A percentile compares a stretch with the other conserved stretches of the same genome.
Evolutionary conservation across 1,284 basidiomycete genomes (phyloP).

Genomic region (Papiliotrema laurentii): DNA sequence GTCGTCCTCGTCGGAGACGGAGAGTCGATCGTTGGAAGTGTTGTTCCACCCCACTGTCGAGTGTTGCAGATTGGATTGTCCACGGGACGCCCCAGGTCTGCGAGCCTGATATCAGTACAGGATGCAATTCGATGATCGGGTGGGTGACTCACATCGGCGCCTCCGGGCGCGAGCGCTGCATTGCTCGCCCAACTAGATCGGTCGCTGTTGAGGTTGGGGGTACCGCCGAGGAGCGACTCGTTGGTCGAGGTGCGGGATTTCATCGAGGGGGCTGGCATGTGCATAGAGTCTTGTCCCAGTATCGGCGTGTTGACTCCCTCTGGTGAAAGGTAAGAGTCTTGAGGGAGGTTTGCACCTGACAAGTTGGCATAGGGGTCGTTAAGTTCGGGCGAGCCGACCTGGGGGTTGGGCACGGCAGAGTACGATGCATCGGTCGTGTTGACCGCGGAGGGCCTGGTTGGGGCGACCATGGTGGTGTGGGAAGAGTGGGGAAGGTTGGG

Average conservation of each 20-base stretch:
- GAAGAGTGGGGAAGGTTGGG: too few relatives aligned
- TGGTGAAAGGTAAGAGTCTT: slow-evolving; percentile 9
- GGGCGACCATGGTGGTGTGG: slow-evolving; percentile 10
- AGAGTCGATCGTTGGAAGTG: slow-evolving; percentile 18
- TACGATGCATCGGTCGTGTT: slow-evolving; percentile 5
- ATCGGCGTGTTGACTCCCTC: slow-evolving; percentile 4
- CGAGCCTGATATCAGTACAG: slow-evolving; percentile 1
- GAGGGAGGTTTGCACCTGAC: slow-evolving; percentile 2
- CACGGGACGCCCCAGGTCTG: slow-evolving; percentile 12
- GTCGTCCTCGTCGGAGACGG: slow-evolving; percentile 27
- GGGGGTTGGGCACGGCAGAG: slow-evolving; percentile 7
- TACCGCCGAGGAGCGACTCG: slow-evolving; percentile 10
- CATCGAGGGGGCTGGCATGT: slow-evolving; percentile 33
- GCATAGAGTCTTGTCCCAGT: slow-evolving; percentile 3
- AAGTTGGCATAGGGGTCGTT: slow-evolving; percentile 9
- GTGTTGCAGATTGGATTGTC: slow-evolving; percentile 26
- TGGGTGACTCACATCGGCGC: slow-evolving; percentile 22
- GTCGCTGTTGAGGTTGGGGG: slow-evolving; percentile 7
- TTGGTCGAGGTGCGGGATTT: slow-evolving; percentile 40
- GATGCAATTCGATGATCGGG: background rate
- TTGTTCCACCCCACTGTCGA: slow-evolving; percentile 25
- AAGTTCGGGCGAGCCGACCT: slow-evolving; percentile 4
- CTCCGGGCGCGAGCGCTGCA: slow-evolving; percentile 23
- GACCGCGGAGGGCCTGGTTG: slow-evolving; percentile 4
- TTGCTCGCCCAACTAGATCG: slow-evolving; percentile 31